Base-by-base conservation (phyloP, 345 rosid species). In the Anacardium occidentale region DNA sequence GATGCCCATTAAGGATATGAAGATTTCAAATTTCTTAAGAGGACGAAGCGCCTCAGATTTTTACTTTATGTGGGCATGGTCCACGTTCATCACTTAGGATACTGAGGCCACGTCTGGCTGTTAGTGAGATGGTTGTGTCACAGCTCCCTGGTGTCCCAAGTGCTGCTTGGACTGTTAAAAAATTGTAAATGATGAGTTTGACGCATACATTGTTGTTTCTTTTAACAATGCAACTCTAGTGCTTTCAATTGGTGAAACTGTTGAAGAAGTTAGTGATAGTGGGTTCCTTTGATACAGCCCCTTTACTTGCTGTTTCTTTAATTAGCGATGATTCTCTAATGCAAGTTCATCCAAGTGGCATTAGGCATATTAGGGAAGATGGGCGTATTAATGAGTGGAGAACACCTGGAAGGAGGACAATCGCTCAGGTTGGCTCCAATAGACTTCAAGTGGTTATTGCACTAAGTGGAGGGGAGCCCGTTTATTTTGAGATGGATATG, bases 121-220 rank as follows among this genome's bases (percentile, higher is more conserved):
- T 95, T 68, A 87, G 89, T 61, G 99, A 95, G 83, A 95, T 92
- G 98, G 99, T 97, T 62, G 99, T 92, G 61, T 95, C 99, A 40
- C 97, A 86, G 93, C 99, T 95, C 81, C 99, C 99, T 73, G 99
- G 98, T 69, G 87, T 92, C 62, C 99, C 99, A 3, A 95, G 96
- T 90, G 99, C 99, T 32, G 98, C 92, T 53, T 95, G 99, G 99
- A 95, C 99, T 10, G 99, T 95, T 78, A 95, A 91, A 95, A 92
- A 88, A 95, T 84, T 70, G 79, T 79, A 44, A 87, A 74, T 70
- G 99, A 95, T 82, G 99, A 89, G 74, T 95, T 95, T 78, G 99
- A 95, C 81, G 99, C 99, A 0, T 95, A 92, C 70, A 95, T 95
- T 68, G 98, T 95, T 24, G 99, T 95, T 78, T 95, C 99, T 44